phyloP scores from a whole-genome alignment of 1,284 basidiomycete species.

The Cryptococcus maquisensis region DNA sequence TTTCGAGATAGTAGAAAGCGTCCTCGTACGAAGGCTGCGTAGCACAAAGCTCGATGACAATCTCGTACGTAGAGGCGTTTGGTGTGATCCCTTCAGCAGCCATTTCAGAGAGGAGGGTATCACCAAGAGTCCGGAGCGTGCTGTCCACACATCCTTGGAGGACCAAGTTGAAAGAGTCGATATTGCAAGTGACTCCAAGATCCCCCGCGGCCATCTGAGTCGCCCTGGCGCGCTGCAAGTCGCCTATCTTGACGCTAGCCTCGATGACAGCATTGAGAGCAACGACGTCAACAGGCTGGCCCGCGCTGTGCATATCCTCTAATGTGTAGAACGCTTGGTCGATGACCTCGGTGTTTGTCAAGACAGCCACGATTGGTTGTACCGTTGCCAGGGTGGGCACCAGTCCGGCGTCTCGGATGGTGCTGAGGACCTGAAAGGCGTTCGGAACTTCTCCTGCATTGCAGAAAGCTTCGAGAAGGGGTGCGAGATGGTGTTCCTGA shows the following conservation, averaged over 20 bases:
- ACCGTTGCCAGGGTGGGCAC: slow-evolving; percentile 29
- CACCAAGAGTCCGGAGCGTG: slow-evolving; percentile 34
- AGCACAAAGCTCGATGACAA: slow-evolving; percentile 64
- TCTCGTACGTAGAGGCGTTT: slow-evolving; percentile 60
- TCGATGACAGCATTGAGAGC: slow-evolving; percentile 64
- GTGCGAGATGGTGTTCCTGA: slow-evolving; percentile 54
- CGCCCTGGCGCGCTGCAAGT: slow-evolving; percentile 71
- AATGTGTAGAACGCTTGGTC: slow-evolving; percentile 65
- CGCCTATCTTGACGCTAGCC: slow-evolving; percentile 60
- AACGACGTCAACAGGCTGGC: slow-evolving; percentile 56
- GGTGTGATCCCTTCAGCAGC: slow-evolving; percentile 50
- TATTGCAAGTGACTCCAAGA: slow-evolving; percentile 57
- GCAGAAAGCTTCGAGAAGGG: slow-evolving; percentile 45
- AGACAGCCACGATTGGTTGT: slow-evolving; percentile 53
- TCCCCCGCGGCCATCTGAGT: slow-evolving; percentile 63
- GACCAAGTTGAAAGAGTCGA: slow-evolving; percentile 66
- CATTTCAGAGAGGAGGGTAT: slow-evolving; percentile 40
- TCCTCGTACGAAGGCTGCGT: slow-evolving; percentile 71
- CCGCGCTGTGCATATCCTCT: slow-evolving; percentile 58
- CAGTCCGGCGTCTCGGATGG: slow-evolving; percentile 33
- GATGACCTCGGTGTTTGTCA: slow-evolving; percentile 56
- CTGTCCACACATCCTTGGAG: slow-evolving; percentile 59
- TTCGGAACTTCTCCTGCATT: slow-evolving; percentile 38
- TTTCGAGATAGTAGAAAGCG: slow-evolving; percentile 80
- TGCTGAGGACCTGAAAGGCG: slow-evolving; percentile 34